phyloP scores from a whole-genome alignment of 768 basidiomycete species.

The Leccinum incarnatum region DNA sequence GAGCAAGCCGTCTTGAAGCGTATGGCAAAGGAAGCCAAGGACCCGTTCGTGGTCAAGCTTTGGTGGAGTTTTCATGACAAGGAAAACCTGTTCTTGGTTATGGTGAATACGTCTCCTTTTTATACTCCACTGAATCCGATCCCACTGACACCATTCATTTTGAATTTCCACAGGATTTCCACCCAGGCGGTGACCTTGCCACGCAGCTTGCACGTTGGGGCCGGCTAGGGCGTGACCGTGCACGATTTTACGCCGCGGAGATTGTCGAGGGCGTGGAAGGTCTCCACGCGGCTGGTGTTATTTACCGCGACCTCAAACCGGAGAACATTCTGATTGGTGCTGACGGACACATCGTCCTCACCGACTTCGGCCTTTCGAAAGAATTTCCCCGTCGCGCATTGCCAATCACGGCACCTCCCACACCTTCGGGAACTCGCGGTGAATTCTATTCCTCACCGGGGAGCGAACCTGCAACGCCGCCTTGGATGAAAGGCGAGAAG shows the following conservation, averaged over 20 bases:
- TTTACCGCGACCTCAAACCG: constrained; percentile 96
- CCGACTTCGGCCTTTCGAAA: constrained; percentile 94
- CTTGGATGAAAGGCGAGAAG: constrained; percentile 74
- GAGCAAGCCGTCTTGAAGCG: constrained; percentile 94
- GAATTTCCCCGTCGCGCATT: constrained; percentile 68
- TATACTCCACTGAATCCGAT: constrained; percentile 8
- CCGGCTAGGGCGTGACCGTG: constrained; percentile 86
- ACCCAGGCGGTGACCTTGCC: constrained; percentile 94
- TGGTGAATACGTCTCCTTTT: constrained; percentile 50
- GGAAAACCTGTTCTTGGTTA: constrained; percentile 94
- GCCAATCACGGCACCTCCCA: constrained; percentile 51
- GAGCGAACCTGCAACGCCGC: constrained; percentile 50
- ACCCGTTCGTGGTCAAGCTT: constrained; percentile 94
- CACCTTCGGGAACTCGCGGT: constrained; percentile 49
- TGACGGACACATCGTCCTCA: constrained; percentile 94
- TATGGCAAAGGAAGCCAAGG: constrained; percentile 84
- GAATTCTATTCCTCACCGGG: constrained; percentile 52
- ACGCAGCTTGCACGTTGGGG: constrained; percentile 98
- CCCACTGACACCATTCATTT: constrained; percentile 15
- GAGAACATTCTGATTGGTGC: constrained; percentile 94
- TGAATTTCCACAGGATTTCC: constrained; percentile 66
- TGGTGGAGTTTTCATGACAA: constrained; percentile 99
- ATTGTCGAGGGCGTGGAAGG: constrained; percentile 97
- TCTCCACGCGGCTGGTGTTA: constrained; percentile 89
- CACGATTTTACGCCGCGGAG: constrained; percentile 96